phyloP scores from a whole-genome alignment of 805 yeast species.

The Phaffomyces opuntiae region DNA sequence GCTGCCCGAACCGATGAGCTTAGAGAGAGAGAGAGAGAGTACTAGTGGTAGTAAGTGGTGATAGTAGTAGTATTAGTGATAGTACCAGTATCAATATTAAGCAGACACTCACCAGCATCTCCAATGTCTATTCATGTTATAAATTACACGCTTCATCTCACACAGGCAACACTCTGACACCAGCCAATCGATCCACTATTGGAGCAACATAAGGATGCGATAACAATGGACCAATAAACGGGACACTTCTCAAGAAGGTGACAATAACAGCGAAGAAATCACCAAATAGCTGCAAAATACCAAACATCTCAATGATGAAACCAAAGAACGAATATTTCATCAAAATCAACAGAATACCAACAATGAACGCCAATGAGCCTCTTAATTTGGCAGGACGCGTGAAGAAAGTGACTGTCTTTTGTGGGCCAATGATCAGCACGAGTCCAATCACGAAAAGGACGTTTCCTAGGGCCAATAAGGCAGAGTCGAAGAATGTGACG shows the following conservation, averaged over 20 bases:
- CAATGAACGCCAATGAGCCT: conserved; percentile 72
- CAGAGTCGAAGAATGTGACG: conserved; percentile 80
- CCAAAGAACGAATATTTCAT: conserved; percentile 77
- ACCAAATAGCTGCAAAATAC: conserved; percentile 82
- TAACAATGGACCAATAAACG: conserved; percentile 78
- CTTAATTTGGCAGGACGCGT: conserved; percentile 81
- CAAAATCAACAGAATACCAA: conserved; percentile 73
- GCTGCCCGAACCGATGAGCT: conserved; percentile 6
- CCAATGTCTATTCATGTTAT: too few species aligned
- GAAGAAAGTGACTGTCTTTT: conserved; percentile 75
- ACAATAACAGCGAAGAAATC: conserved; percentile 89
- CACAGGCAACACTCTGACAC: conserved; percentile 61
- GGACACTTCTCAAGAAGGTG: conserved; percentile 80
- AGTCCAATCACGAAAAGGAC: conserved; percentile 51
- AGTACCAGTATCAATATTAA: too few species aligned
- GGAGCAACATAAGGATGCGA: conserved; percentile 84
- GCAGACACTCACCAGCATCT: too few species aligned
- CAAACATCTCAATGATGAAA: conserved; percentile 75
- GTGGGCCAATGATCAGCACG: conserved; percentile 79
- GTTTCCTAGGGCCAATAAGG: conserved; percentile 85
- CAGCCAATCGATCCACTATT: conserved; percentile 44
- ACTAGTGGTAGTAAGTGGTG: not conserved
- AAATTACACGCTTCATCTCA: conserved; percentile 19
- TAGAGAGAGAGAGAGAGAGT: not conserved
- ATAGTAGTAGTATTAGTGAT: too few species aligned